Evolutionary conservation across 1,284 basidiomycete genomes (phyloP).

Genomic region (Puccinia coronata): DNA sequence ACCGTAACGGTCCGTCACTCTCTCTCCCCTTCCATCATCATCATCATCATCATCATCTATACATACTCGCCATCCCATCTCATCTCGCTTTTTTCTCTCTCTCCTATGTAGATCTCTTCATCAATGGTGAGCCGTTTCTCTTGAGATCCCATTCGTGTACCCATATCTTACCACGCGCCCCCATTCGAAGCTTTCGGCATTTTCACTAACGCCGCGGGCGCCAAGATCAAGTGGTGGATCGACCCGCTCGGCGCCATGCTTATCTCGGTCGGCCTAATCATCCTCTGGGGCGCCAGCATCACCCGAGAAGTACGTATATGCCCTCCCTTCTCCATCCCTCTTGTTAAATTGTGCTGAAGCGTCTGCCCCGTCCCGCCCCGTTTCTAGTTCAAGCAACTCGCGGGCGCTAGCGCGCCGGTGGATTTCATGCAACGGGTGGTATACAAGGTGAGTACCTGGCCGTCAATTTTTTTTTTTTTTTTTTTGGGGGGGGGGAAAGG

Average conservation of each 20-base stretch:
- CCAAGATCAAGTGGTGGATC: slow-evolving; percentile 74
- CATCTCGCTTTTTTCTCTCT: not conserved
- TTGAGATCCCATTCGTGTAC: not conserved
- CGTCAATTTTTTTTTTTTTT: too few species aligned
- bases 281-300: slow-evolving; percentile 67
- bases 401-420: slow-evolving; percentile 84
- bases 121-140: slow-evolving; percentile 40
- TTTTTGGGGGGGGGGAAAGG: not conserved
- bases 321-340: not conserved
- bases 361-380: too few species aligned
- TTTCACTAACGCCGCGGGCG: slow-evolving; percentile 67
- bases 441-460: slow-evolving; percentile 71
- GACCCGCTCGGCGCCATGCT: slow-evolving; percentile 63
- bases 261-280: slow-evolving; percentile 74
- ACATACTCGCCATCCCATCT: not conserved
- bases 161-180: not conserved
- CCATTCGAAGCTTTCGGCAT: slow-evolving; percentile 20
- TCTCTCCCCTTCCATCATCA: not conserved
- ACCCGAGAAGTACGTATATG: slow-evolving; percentile 32
- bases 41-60: too few species aligned
- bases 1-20: slow-evolving; percentile 58
- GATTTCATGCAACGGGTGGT: slow-evolving; percentile 87
- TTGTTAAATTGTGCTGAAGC: too few species aligned
- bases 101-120: slow-evolving; percentile 21
- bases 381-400: slow-evolving; percentile 77